These are phyloP conservation scores for Aspergillus sp. DNA, from an alignment of 2,329 filamentous ascomycete genomes.

Conservation along the genomic window DNA sequence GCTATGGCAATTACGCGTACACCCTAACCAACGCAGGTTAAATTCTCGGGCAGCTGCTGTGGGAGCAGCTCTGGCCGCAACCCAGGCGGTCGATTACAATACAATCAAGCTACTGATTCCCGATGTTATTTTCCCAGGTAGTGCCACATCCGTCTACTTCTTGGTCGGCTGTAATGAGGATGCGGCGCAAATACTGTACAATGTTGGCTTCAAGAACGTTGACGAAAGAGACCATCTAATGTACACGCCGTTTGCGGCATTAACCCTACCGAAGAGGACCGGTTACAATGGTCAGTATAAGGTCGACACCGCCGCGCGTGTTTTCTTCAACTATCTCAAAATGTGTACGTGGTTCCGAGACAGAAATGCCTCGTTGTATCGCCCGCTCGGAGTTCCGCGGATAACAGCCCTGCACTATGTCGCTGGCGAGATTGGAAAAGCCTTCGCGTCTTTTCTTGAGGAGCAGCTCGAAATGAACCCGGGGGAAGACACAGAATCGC, in stretches of 20 bases:
- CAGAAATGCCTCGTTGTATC: background rate
- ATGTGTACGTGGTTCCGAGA: background rate
- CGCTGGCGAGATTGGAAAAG: background rate
- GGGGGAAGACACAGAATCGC: background rate
- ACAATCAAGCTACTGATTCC: background rate
- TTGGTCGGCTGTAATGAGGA: background rate
- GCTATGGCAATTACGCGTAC: background rate
- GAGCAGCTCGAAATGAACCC: too few relatives aligned
- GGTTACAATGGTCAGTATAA: background rate
- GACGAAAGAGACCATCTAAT: background rate
- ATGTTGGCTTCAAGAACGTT: background rate
- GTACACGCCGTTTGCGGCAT: background rate
- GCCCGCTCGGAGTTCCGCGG: background rate
- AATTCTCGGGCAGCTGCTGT: background rate
- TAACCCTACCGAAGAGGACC: background rate
- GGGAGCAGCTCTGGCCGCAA: background rate
- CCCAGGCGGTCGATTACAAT: background rate
- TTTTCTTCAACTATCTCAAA: background rate
- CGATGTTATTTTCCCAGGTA: background rate
- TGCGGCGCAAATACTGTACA: background rate
- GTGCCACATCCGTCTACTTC: background rate
- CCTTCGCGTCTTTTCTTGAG: background rate
- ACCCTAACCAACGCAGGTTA: background rate
- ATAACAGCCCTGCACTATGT: background rate
- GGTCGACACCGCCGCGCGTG: background rate